phyloP scores from a whole-genome alignment of 2,329 filamentous ascomycete species.

The Xylariaceae sp. region DNA sequence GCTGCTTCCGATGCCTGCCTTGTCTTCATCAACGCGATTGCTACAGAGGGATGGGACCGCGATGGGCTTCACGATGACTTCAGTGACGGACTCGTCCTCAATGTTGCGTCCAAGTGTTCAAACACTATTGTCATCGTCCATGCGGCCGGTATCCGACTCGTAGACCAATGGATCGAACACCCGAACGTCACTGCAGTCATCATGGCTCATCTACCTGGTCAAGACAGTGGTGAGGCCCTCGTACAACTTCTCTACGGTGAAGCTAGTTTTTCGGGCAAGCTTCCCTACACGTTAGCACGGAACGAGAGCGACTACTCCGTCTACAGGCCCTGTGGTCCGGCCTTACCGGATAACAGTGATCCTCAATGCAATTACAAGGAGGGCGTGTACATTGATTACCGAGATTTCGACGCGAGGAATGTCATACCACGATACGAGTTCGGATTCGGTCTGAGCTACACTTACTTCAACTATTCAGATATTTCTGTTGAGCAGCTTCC shows the following conservation, averaged over 20 bases:
- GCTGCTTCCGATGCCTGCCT: conserved; percentile 56
- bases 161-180: conserved; percentile 61
- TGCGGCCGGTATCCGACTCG: conserved; percentile 55
- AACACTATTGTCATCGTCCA: conserved; percentile 62
- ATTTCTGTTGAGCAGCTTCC: conserved; percentile 30
- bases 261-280: conserved; percentile 47
- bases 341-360: conserved; percentile 36
- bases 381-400: conserved; percentile 50
- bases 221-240: conserved; percentile 56
- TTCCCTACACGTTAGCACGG: conserved; percentile 58
- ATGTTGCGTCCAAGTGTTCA: conserved; percentile 54
- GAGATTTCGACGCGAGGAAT: conserved; percentile 44
- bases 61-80: conserved; percentile 63
- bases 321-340: conserved; percentile 46
- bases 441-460: conserved; percentile 53
- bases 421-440: conserved; percentile 49
- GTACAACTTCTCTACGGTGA: conserved; percentile 55
- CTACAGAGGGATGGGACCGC: conserved; percentile 70
- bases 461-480: conserved; percentile 45
- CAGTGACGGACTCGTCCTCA: conserved; percentile 54
- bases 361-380: conserved; percentile 60
- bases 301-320: conserved; percentile 46
- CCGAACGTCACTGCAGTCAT: conserved; percentile 60
- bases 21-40: conserved; percentile 63
- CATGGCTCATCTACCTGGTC: conserved; percentile 59